A percentile compares a stretch with the other conserved stretches of the same genome.
These are phyloP conservation scores for Scenedesmus sp. DNA, from an alignment of 163 green algal species.

Conservation along the genomic window DNA sequence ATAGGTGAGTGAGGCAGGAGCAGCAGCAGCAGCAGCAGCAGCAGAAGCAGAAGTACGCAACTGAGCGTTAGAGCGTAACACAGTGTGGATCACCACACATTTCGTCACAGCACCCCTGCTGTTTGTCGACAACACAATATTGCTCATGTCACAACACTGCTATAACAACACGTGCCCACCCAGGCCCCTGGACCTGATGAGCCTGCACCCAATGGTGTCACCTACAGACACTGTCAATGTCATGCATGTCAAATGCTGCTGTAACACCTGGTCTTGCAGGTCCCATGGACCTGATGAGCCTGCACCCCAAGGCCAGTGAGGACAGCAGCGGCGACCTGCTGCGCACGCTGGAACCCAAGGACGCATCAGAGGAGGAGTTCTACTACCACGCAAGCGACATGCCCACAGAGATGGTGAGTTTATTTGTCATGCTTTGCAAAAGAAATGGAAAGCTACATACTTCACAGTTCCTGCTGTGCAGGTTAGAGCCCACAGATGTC, in stretches of 20 bases:
- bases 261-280: not conserved
- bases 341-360: conserved; percentile 31
- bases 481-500: too few relatives aligned
- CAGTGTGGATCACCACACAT: too few relatives aligned
- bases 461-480: too few relatives aligned
- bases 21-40: not conserved
- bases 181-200: too few relatives aligned
- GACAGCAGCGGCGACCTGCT: conserved; percentile 50
- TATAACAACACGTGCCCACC: too few relatives aligned
- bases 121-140: too few relatives aligned
- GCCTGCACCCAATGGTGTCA: too few relatives aligned
- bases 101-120: too few relatives aligned
- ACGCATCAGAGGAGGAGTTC: conserved; percentile 53
- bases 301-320: conserved; percentile 45
- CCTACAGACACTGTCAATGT: not conserved
- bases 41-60: not conserved
- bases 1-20: conserved; percentile 58
- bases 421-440: not conserved
- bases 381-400: conserved; percentile 68
- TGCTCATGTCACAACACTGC: too few relatives aligned
- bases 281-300: conserved; percentile 67
- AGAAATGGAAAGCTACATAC: too few relatives aligned
- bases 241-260: not conserved
- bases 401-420: conserved; percentile 66
- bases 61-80: too few relatives aligned